These are phyloP conservation scores for Oligophagozyma castellii DNA, from an alignment of 1,139 yeast genomes.

Conservation along the genomic window DNA sequence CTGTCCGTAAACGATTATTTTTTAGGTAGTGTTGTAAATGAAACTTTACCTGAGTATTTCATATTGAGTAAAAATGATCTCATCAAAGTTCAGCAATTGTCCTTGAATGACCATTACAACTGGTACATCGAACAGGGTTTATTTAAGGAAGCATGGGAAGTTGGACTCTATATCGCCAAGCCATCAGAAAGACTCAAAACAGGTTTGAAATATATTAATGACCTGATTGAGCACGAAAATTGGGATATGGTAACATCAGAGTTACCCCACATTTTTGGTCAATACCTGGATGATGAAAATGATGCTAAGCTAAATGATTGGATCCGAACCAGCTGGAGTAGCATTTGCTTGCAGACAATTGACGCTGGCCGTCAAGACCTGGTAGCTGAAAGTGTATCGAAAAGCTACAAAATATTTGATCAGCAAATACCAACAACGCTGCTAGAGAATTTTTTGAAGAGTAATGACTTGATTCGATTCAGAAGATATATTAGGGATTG, in stretches of 20 bases:
- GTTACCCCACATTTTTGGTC: background rate
- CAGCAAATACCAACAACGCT: background rate
- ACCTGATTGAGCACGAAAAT: slow-evolving; percentile 33
- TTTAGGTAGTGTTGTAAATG: slow-evolving; percentile 36
- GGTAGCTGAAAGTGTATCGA: background rate
- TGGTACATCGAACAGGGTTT: slow-evolving; percentile 53
- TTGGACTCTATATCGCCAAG: slow-evolving; percentile 44
- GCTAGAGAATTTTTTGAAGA: background rate
- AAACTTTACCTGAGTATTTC: slow-evolving; percentile 35
- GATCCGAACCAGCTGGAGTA: background rate
- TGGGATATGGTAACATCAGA: slow-evolving; percentile 31
- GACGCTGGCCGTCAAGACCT: slow-evolving; percentile 29
- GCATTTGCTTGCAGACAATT: slow-evolving; percentile 9
- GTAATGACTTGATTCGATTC: background rate
- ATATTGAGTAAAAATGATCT: slow-evolving; percentile 75
- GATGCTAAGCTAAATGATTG: background rate
- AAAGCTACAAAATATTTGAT: too few species aligned
- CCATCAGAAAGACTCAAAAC: slow-evolving; percentile 39
- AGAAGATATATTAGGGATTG: background rate
- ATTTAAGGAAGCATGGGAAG: slow-evolving; percentile 63
- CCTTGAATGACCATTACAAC: slow-evolving; percentile 48
- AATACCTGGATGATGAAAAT: background rate
- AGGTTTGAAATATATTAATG: slow-evolving; percentile 52
- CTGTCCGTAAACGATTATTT: slow-evolving; percentile 74
- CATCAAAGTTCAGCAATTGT: slow-evolving; percentile 58